Evolutionary conservation across 2,329 filamentous ascomycete genomes (phyloP), one percentile per base, ranked within the genome.

Genomic region (Epichloe sibirici): DNA sequence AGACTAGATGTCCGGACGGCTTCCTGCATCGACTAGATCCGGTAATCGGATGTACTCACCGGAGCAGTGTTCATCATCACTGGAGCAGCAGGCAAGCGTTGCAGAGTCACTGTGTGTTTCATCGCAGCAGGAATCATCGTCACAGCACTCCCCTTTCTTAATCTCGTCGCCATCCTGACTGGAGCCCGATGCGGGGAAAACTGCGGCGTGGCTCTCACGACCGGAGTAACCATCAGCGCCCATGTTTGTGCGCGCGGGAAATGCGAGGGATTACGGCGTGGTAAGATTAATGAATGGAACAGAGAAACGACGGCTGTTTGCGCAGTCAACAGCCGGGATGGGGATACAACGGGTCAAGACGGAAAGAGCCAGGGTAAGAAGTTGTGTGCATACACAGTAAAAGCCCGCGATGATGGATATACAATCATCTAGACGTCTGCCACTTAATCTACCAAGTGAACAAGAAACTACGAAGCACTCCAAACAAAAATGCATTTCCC

Each of bases 1-100:
- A 57, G 49, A 45, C 43, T 31, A 31, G 50, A 31, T 38, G 40
- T 31, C 31, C 31, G 31, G 6, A 31, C 48, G 17, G 48, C 25
- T 44, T 42, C 13, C 12, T 35, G n/a, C 28, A 38, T 13, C 2
- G 42, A 4, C 25, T 17, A 45, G 34, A 6, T 15, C 4, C 23
- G 17, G 17, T 23, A 9, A 11, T 28, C 4, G 53, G 52, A 5
- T 49, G 37, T n/a, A 35, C 48, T 49, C 34, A 64, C 62, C 59
- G 40, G 62, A 55, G 49, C 62, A 64, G 25, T 56, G 53, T 51
- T 64, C 62, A n/a, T 61, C 60, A 38, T 60, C 56, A 43, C 56
- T 54, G 49, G 55, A 57, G 50, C 62, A 65, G 59, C 63, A 64
- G 23, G 55, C 54, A 34, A 63, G 42, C 4, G 56, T 59, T 13